Evolutionary conservation across 805 yeast genomes (phyloP).

Genomic region (Yarrowia sp.): DNA sequence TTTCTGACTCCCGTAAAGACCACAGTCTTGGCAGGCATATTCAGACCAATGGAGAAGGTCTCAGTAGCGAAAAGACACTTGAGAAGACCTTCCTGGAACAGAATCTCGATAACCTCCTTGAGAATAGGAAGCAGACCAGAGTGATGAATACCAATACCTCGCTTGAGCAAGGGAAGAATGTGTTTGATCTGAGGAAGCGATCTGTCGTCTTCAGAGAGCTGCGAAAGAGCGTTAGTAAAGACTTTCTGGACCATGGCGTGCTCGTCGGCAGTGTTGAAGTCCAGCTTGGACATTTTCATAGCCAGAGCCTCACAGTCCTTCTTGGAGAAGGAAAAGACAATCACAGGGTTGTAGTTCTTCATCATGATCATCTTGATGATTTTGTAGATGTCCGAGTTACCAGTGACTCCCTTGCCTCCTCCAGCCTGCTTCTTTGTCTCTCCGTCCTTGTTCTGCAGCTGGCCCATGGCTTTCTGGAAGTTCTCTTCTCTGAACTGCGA

Average conservation of each 20-base stretch:
- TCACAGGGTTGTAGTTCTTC: slow-evolving; percentile 94
- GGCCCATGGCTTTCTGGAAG: slow-evolving; percentile 97
- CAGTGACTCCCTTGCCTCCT: slow-evolving; percentile 81
- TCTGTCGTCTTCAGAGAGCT: slow-evolving; percentile 85
- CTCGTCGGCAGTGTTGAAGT: slow-evolving; percentile 91
- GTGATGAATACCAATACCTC: slow-evolving; percentile 99
- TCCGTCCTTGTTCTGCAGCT: slow-evolving; percentile 76
- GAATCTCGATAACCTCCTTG: slow-evolving; percentile 91
- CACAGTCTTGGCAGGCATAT: slow-evolving; percentile 99
- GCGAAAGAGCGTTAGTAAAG: slow-evolving; percentile 82
- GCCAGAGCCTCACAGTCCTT: slow-evolving; percentile 96
- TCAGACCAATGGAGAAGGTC: slow-evolving; percentile 95
- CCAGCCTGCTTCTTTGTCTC: slow-evolving; percentile 82
- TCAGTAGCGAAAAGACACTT: slow-evolving; percentile 97
- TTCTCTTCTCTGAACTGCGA: slow-evolving; percentile 95
- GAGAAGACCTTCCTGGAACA: slow-evolving; percentile 93
- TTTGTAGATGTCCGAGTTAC: slow-evolving; percentile 84
- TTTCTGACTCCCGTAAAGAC: slow-evolving; percentile 96
- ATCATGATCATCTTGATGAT: slow-evolving; percentile 98
- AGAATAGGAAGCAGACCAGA: slow-evolving; percentile 91
- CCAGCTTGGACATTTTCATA: slow-evolving; percentile 90
- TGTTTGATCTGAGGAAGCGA: slow-evolving; percentile 93
- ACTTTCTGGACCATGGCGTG: slow-evolving; percentile 87
- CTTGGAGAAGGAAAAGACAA: slow-evolving; percentile 96
- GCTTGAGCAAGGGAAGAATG: slow-evolving; percentile 78